Evolutionary conservation across 257 asterid species (phyloP), one percentile per base, ranked within the genome.

Genomic region (Avicennia marina): DNA sequence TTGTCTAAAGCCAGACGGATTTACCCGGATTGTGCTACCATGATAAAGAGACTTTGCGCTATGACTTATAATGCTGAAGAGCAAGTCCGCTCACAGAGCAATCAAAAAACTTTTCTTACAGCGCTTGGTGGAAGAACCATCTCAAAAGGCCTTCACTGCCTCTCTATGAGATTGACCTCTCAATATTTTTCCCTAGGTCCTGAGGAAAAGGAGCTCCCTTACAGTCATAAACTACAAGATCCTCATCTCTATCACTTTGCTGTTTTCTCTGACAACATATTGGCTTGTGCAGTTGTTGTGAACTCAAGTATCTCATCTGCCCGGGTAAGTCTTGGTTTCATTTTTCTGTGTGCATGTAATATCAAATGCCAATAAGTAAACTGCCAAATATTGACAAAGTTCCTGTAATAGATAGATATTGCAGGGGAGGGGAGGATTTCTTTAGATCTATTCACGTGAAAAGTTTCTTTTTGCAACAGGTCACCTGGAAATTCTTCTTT

Each of bases 251-350:
- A 75, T 66, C 98, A 93, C 80, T 75, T 85, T 50, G 95, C 95
- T 42, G 41, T 93, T 42, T 89, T 93, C 78, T 93, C 98, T 21
- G 96, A 93, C 79, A 93, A 89, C 65, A 65, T 93, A 64, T 65
- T 93, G 80, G 95, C 98, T 64, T 82, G 83, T 78, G 78, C 95
- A 4, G 97, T 86, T 72, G 97, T 93, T 67, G 91, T 93, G 57
- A 86, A 89, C 78, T 78, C 98, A 58, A 84, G 97, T 17, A 62
- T 86, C 69, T 81, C 94, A 65, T 70, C 83, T 58, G 77, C 96
- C 44, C 57, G 27, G 75, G 97, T 93, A 71, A 63, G 88, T 63
- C 21, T 39, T 45, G 15, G 25, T 70, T 48, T 50, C 25, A 6
- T 19, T 42, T 36, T 31, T 13, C 27, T 34, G 6, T 25, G 15